Evolutionary conservation across 2,329 filamentous ascomycete genomes (phyloP), one percentile per base, ranked within the genome.

Genomic region (Monilinia fructigena): DNA sequence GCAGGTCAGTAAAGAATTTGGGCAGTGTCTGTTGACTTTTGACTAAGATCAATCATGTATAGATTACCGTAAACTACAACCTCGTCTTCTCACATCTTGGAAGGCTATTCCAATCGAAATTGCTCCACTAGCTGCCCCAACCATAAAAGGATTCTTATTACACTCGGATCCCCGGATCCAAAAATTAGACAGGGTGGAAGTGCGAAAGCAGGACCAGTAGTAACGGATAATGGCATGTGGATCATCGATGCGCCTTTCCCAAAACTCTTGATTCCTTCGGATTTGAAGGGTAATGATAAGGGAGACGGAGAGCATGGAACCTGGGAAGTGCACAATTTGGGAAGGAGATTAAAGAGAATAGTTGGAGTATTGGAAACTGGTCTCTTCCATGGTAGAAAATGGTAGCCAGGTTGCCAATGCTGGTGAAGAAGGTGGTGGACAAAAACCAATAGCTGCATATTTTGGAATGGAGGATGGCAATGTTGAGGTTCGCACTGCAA

Each of bases 371-470:
- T 97, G 63, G 95, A 97, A 76, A 93, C 96, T 38, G 95, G 95
- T 18, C 83, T 99, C 55, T 99, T 99, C 81, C 86, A 88, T 53
- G 94, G 94, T 4, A 76, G 88, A 74, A 74, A 93, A 94, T 68
- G 94, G 94, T 0, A 81, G 86, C 20, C 83, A 96, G 77, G 85
- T 86, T 68, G 85, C 84, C 53, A 81, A 83, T 65, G 81, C 83
- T 67, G 83, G 86, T 70, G 79, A 82, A 74, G 81, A 83, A 64
- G 79, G 86, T 58, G 89, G 90, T 58, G 93, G 91, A 0, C 92
- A 97, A 80, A 96, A 94, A 80, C 95, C 95, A 0, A 85, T 97
- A 16, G 93, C 93, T 38, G 93, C 92, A 31, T 99, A 98, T 80
- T 99, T 98, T 79, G 95, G 95, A 47, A 91, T 95, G 86, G 85